Evolutionary conservation across 164 flowering plant genomes (phyloP), one percentile per base, ranked within the genome.

Genomic region (Stephania yunnanensis): DNA sequence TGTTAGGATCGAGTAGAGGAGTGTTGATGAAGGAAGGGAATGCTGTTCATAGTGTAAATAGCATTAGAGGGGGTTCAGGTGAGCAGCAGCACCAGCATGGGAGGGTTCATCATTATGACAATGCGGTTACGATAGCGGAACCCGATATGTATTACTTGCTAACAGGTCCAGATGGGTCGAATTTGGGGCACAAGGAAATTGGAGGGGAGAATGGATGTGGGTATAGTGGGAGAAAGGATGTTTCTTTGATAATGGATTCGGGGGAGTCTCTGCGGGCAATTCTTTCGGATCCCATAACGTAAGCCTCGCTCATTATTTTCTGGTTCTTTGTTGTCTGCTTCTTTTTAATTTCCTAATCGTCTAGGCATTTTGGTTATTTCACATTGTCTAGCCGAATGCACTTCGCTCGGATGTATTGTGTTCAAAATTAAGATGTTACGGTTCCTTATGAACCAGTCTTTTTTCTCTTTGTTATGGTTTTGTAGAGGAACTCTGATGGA

Each of bases 241-340:
- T 64, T 17, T 75, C 81, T 7, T 74, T 76, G 70, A 80, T 84
- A 8, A 81, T 75, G 55, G 95, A 87, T 77, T 82, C 94, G 0
- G 89, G 89, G 61, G 94, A 91, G 66, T 87, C 97, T 29, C 74
- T 92, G 68, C 87, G 90, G 81, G 73, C 82, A 1, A 92, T 91
- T 83, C 87, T 94, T 4, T 92, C 97, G 0, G 97, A 94, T 71
- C 97, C 98, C 44, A 42, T 94, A 0, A 94, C 94, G 96, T 91
- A 83, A 86, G 95, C 84, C 11, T 68, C 22, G 25, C n/a, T 30
- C 12, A 36, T 1, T 11, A 69, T 55, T 46, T 69, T 53, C 29
- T 46, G 53, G 2, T 20, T 63, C 19, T 29, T 13, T 75, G 9
- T 42, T 75, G 20, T 13, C 13, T 69, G 7, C 66, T 61, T 61